Evolutionary conservation across 257 asterid genomes (phyloP), one percentile per base, ranked within the genome.

Genomic region (Nicotiana sylvestris): DNA sequence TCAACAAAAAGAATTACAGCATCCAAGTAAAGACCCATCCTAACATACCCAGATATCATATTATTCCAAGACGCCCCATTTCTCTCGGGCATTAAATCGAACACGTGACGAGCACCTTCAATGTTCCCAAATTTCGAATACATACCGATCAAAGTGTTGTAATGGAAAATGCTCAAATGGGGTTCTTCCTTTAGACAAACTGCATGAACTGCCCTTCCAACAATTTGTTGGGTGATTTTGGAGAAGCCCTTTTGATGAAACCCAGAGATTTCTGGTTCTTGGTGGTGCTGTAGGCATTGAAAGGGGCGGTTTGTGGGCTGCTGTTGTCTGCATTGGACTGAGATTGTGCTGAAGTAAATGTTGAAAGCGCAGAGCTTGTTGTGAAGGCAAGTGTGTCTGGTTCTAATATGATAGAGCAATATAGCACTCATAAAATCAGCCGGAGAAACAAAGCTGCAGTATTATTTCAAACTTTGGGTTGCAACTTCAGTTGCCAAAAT

Each of bases 1-100:
- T 92, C 88, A 76, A 86, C 84, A 87, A 95, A 95, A 81, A 92
- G 83, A 43, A 51, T 66, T 9, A 82, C 77, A 5, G 98, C 95
- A 70, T 93, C 91, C 8, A 27, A 51, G 21, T 87, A 85, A 82
- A 55, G 83, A 62, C 93, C 97, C 46, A 17, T 78, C 80, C 81
- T 89, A 76, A 91, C 97, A 85, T 86, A 93, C 65, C 91, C 96
- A 80, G 98, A 95, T n/a, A 95, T 87, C 89, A 93, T 88, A 85
- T 90, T 95, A 74, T 90, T 93, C 98, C 97, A 92, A 82, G 97
- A 95, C 58, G 98, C 90, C 21, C 33, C 89, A 84, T 93, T 89
- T 86, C 93, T 90, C 0, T 82, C 87, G n/a, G 89, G 89, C 96
- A 95, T 93, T 88, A 46, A n/a, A 78, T 92, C 96, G 76, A 95